These are phyloP conservation scores for Pseudogymnoascus sp. DNA, from an alignment of 2,329 filamentous ascomycete species.

Conservation along the genomic window DNA sequence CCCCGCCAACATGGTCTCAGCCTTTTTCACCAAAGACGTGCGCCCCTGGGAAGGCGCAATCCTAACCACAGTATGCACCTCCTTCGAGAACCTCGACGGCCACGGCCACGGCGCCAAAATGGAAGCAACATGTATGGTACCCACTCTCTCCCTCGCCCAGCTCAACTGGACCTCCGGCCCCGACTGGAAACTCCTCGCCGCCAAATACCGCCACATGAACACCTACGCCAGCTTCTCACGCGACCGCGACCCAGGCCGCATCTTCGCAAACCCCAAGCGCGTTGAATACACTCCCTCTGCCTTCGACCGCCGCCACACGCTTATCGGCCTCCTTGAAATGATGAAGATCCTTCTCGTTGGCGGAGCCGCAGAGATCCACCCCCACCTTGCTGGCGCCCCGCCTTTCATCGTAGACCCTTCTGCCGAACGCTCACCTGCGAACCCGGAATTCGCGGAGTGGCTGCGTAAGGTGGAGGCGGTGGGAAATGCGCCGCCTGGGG, in stretches of 20 bases:
- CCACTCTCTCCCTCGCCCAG: constrained; percentile 52
- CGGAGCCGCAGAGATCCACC: constrained; percentile 71
- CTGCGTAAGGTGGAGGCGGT: constrained; percentile 41
- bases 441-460: constrained; percentile 55
- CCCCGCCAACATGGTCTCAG: constrained; percentile 53
- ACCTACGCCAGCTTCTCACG: constrained; percentile 67
- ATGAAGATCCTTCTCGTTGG: constrained; percentile 71
- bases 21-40: constrained; percentile 61
- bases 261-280: constrained; percentile 44
- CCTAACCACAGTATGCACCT: constrained; percentile 67
- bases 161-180: constrained; percentile 59
- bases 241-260: constrained; percentile 66
- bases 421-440: constrained; percentile 19
- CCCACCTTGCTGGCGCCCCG: constrained; percentile 51
- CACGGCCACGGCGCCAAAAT: constrained; percentile 76
- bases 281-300: constrained; percentile 65
- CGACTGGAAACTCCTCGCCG: constrained; percentile 62
- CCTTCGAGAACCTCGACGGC: constrained; percentile 74
- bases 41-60: constrained; percentile 65
- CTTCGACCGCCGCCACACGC: constrained; percentile 62
- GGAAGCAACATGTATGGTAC: constrained; percentile 67
- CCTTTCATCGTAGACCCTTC: constrained; percentile 42
- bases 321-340: constrained; percentile 65
- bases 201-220: constrained; percentile 60
- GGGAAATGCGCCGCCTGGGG: constrained; percentile 43